Evolutionary conservation across 768 basidiomycete species (phyloP).

Genomic region (Leucosporidium yakuticum): DNA sequence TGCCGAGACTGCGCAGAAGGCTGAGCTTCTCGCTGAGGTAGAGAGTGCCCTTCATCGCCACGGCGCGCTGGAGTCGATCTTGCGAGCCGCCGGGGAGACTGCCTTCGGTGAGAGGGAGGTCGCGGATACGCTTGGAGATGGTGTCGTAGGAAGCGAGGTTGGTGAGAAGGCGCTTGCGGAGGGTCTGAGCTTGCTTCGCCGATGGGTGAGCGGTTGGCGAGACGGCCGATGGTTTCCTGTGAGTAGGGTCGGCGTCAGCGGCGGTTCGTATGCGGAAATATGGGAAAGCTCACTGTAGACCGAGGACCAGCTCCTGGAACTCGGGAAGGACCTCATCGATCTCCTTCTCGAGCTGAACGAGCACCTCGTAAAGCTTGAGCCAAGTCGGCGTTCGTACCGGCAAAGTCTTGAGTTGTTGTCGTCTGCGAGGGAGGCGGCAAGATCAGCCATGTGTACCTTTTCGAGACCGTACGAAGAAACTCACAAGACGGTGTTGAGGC

Average conservation of each 20-base stretch:
- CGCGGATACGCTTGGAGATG: slow-evolving; percentile 74
- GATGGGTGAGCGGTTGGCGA: slow-evolving; percentile 46
- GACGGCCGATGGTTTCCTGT: slow-evolving; percentile 49
- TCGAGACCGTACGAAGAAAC: slow-evolving; percentile 44
- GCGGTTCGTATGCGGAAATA: background rate
- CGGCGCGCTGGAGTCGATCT: slow-evolving; percentile 74
- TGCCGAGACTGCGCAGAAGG: slow-evolving; percentile 55
- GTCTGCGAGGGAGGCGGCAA: slow-evolving; percentile 56
- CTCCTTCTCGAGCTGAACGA: slow-evolving; percentile 72
- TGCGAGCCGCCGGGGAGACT: slow-evolving; percentile 60
- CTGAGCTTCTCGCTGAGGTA: slow-evolving; percentile 90
- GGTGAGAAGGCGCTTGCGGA: slow-evolving; percentile 75
- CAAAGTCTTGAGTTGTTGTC: slow-evolving; percentile 72
- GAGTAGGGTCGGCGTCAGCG: slow-evolving; percentile 36
- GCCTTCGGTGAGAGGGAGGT: slow-evolving; percentile 43
- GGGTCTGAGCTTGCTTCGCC: slow-evolving; percentile 54
- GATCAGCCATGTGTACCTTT: slow-evolving; percentile 61
- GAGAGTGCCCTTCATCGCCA: slow-evolving; percentile 64
- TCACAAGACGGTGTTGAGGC: slow-evolving; percentile 71
- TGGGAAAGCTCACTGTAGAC: slow-evolving; percentile 55
- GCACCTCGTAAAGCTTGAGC: slow-evolving; percentile 65
- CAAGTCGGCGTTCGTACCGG: slow-evolving; percentile 56
- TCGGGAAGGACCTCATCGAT: slow-evolving; percentile 81
- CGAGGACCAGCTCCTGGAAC: slow-evolving; percentile 77
- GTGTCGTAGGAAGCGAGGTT: slow-evolving; percentile 84